phyloP scores from a whole-genome alignment of 495 filamentous ascomycete genomes.

The Neohortaea acidophila region DNA sequence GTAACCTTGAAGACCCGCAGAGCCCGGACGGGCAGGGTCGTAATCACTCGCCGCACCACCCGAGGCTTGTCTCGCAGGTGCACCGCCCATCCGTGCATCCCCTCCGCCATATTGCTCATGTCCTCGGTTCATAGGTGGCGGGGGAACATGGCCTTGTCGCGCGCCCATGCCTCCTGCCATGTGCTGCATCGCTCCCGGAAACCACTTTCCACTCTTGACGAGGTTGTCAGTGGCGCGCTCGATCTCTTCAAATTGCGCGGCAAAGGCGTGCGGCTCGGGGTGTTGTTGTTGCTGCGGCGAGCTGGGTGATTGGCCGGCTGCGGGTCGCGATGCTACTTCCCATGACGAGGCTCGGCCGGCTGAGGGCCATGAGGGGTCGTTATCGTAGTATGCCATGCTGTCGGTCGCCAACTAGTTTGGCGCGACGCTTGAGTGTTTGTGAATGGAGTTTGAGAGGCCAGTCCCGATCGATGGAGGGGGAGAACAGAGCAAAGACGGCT shows the following conservation, averaged over 20 bases:
- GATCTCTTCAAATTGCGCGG: slow-evolving; percentile 89
- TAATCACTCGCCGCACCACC: slow-evolving; percentile 56
- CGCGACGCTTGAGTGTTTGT: too few species aligned
- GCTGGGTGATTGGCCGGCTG: slow-evolving; percentile 42
- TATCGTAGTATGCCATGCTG: slow-evolving; percentile 84
- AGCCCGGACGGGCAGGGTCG: slow-evolving; percentile 55
- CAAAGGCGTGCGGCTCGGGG: slow-evolving; percentile 68
- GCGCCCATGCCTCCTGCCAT: slow-evolving; percentile 21
- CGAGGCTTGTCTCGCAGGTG: slow-evolving; percentile 58
- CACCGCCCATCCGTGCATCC: slow-evolving; percentile 17
- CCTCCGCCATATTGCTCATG: slow-evolving; percentile 41
- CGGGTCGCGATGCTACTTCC: slow-evolving; percentile 79
- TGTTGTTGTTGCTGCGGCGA: slow-evolving; percentile 52
- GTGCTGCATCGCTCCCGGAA: slow-evolving; percentile 43
- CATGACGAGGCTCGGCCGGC: slow-evolving; percentile 52
- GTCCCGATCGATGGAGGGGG: too few species aligned
- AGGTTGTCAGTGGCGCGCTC: slow-evolving; percentile 92
- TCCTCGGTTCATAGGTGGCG: slow-evolving; percentile 28
- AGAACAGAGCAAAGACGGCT: too few species aligned
- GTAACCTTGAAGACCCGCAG: slow-evolving; percentile 76
- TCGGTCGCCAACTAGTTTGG: too few species aligned
- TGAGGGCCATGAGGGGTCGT: slow-evolving; percentile 63
- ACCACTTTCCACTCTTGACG: slow-evolving; percentile 88
- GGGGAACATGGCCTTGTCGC: slow-evolving; percentile 73
- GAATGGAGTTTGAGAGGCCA: too few species aligned